Base-by-base conservation (phyloP, 1,139 yeast genomes). In the Arxiozyma heterogenica region DNA sequence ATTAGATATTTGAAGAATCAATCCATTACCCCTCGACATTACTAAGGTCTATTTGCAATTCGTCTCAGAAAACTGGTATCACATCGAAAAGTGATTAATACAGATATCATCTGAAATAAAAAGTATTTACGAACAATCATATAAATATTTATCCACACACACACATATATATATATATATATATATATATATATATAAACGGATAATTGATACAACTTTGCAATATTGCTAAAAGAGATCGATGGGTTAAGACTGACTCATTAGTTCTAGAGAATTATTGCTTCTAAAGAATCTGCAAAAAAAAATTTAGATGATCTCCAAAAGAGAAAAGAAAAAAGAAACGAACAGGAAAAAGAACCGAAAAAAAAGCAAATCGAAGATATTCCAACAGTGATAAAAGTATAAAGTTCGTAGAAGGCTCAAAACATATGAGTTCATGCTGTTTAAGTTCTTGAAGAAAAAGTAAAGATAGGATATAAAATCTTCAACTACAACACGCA, bases 1-100 rank as follows among this genome's bases (percentile, higher is more conserved):
- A 56, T 64, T 55, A 5, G 57, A 52, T 22, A 65, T 63, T 41
- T 52, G 56, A 12, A 65, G 41, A 8, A 48, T 21, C 15, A 27
- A 20, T n/a, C 43, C 41, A 11, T 39, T 55, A 25, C 27, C 21
- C n/a, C n/a, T 41, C 20, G 30, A 17, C 30, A 47, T 38, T 39
- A n/a, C 12, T 4, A 42, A 4, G 15, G 7, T 18, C 20, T 41
- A 41, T 18, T 18, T 12, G 9, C 4, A 41, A 23, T 27, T 27
- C 8, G 11, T 27, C 5, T 8, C 30, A 27, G 11, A 7, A 27
- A 7, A 2, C 8, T 7, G 9, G 11, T 7, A 27, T 27, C 8
- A 2, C 8, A 8, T 27, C 8, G 30, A 27, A 27, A 5, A 7
- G 30, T 27, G 2, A 27, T 27, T 27, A 27, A 27, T 27, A 27